These are phyloP conservation scores for Boechera stricta DNA, from an alignment of 345 rosid species.

Conservation along the genomic window DNA sequence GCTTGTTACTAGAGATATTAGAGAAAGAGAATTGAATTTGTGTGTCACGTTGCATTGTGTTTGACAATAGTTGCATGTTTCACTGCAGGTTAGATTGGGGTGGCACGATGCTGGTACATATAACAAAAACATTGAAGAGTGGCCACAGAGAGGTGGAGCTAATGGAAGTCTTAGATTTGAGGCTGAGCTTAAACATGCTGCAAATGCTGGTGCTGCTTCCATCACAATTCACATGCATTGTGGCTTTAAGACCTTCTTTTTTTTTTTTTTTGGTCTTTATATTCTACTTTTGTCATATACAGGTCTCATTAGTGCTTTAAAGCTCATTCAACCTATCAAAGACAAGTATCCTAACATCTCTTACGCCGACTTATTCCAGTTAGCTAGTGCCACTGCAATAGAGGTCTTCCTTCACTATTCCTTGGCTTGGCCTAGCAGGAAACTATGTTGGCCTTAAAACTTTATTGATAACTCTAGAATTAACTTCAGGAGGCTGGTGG, in stretches of 20 bases:
- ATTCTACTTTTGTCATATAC: conserved; percentile 37
- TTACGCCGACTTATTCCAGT: conserved; percentile 92
- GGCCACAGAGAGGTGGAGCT: conserved; percentile 94
- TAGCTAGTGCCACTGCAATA: conserved; percentile 91
- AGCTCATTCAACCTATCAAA: conserved; percentile 79
- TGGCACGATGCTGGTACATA: conserved; percentile 99
- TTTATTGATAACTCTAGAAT: conserved; percentile 29
- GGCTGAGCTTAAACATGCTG: conserved; percentile 88
- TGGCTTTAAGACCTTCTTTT: not conserved
- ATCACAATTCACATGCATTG: not conserved
- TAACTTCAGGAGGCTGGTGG: conserved; percentile 88
- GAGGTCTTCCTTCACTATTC: conserved; percentile 59
- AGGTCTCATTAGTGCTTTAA: conserved; percentile 89
- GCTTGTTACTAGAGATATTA: not conserved
- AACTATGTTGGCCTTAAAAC: conserved; percentile 16
- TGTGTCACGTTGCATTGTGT: not conserved
- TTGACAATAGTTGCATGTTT: not conserved
- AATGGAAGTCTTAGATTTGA: conserved; percentile 94
- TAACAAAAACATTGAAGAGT: conserved; percentile 85
- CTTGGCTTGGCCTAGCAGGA: not conserved
- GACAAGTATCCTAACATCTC: conserved; percentile 81
- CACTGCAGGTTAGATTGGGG: conserved; percentile 78
- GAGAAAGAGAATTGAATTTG: not conserved
- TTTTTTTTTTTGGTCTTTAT: not conserved
- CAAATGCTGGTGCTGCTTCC: conserved; percentile 80